A percentile compares a stretch with the other conserved stretches of the same genome.
Evolutionary conservation across 177 flowering plant genomes (phyloP).

Genomic region (Vitis hybrid): DNA sequence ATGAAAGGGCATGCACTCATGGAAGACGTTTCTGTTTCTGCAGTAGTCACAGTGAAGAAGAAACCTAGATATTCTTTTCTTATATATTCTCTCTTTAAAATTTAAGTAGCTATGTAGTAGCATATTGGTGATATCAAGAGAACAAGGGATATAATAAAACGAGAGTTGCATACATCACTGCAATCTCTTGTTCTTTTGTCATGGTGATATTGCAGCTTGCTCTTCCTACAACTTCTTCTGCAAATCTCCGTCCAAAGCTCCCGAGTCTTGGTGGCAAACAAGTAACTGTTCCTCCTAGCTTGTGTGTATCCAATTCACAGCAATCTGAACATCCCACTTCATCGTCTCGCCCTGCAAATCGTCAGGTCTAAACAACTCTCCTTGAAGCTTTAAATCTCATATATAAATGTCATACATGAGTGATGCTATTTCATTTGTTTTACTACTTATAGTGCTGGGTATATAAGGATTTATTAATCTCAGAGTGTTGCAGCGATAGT

Average conservation of each 20-base stretch:
- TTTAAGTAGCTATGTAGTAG: not conserved
- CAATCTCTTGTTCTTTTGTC: constrained; percentile 2
- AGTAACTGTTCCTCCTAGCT: constrained; percentile 11
- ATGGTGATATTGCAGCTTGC: constrained; percentile 28
- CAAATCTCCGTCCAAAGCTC: constrained; percentile 19
- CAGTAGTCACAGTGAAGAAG: constrained; percentile 41
- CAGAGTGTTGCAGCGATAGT: constrained; percentile 84
- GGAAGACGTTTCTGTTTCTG: constrained; percentile 4
- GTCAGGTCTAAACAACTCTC: constrained; percentile 27
- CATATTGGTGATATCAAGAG: not conserved
- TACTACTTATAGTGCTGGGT: not conserved
- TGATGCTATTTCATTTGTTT: not conserved
- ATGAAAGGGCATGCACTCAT: not conserved
- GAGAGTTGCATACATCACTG: not conserved
- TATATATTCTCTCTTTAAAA: constrained; percentile 13
- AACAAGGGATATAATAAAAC: not conserved
- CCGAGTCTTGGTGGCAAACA: constrained; percentile 8
- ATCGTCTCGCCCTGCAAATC: constrained; percentile 32
- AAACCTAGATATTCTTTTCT: constrained; percentile 45
- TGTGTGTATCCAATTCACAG: constrained; percentile 27
- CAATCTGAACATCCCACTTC: constrained; percentile 22
- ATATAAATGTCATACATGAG: not conserved
- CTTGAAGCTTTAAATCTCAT: not conserved
- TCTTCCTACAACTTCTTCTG: constrained; percentile 7
- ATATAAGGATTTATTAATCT: constrained; percentile 6